A percentile compares a stretch with the other conserved stretches of the same genome.
phyloP scores from a whole-genome alignment of 2,329 filamentous ascomycete species.

The Sporothrix brunneoviolacea region DNA sequence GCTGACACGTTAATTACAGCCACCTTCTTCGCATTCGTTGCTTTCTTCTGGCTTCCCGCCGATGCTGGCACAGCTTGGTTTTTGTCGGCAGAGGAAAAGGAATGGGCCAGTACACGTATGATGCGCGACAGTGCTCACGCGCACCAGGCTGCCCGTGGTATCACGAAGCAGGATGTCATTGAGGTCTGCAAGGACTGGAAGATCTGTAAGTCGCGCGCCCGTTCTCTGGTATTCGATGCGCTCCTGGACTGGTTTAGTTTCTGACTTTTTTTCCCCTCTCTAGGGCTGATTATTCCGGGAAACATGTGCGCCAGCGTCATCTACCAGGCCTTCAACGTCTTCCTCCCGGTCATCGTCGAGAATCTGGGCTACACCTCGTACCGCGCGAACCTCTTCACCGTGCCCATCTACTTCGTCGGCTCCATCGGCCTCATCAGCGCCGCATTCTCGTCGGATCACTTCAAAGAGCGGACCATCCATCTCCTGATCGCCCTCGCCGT shows the following conservation, averaged over 20 bases:
- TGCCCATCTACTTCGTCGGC: constrained; percentile 38
- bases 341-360: constrained; percentile 12
- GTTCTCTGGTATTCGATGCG: too few species aligned
- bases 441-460: neutral
- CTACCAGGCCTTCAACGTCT: constrained; percentile 10
- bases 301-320: constrained; percentile 12
- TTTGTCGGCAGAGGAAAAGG: constrained; percentile 30
- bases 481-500: neutral
- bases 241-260: too few species aligned
- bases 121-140: constrained; percentile 5
- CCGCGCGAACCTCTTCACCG: constrained; percentile 9
- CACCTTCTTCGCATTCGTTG: constrained; percentile 29
- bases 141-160: neutral
- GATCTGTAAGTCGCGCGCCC: too few species aligned
- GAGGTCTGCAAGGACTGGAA: constrained; percentile 10
- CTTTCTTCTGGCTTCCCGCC: constrained; percentile 62
- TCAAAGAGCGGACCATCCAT: constrained; percentile 6
- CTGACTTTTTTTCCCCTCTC: too few species aligned
- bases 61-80: constrained; percentile 52
- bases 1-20: too few species aligned
- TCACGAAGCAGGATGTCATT: constrained; percentile 7
- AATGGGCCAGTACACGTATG: constrained; percentile 18
- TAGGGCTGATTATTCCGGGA: constrained; percentile 3
- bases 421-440: constrained; percentile 35
- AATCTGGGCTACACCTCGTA: constrained; percentile 17